Base-by-base conservation (phyloP, 2,329 filamentous ascomycete genomes). In the Tolypocladium guangdongense region DNA sequence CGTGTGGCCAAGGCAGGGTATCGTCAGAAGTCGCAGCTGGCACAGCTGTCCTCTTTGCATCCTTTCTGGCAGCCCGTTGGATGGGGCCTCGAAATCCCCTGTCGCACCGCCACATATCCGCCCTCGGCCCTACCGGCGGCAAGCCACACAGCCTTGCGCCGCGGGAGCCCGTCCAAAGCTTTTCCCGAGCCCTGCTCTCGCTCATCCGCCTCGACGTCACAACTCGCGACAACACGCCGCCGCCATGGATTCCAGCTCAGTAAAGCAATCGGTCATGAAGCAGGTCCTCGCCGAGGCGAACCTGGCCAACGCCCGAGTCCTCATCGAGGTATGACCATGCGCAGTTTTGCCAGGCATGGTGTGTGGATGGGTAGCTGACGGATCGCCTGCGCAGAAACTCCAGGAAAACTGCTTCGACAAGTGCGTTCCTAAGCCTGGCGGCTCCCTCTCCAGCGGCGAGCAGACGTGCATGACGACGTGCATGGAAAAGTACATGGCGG, bases 401-500 rank as follows among this genome's bases (percentile, higher is more conserved):
- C 88, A 90, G 71, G 80, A 87, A 63, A 83, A 86, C 71, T 92
- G 88, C 75, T 92, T 90, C 74, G 81, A 88, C 48, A 84, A 83
- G 68, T 92, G 88, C 70, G 74, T 91, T 18, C 77, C 86, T 50
- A 83, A 85, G 64, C 85, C 88, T 52, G 84, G 86, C 54, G 68
- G 76, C 50, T 82, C 81, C 52, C 72, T 91, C 53, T 84, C 83
- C 50, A 80, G 77, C 69, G 71, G 78, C 70, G 88, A 92, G 68
- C 76, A 82, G 65, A 76, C 79, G 24, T 92, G 88, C 74, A 78
- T 88, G 64, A 87, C 80, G 22, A 76, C 79, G 56, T 92, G 88
- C 75, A 88, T 90, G 82, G 87, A 91, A 63, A 91, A 91, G 71
- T 92, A 91, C 76, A 88, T 91, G 77, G 73, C 78, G 35, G 80